Evolutionary conservation across 495 filamentous ascomycete species (phyloP).

Genomic region (Penicillium chermesinum): DNA sequence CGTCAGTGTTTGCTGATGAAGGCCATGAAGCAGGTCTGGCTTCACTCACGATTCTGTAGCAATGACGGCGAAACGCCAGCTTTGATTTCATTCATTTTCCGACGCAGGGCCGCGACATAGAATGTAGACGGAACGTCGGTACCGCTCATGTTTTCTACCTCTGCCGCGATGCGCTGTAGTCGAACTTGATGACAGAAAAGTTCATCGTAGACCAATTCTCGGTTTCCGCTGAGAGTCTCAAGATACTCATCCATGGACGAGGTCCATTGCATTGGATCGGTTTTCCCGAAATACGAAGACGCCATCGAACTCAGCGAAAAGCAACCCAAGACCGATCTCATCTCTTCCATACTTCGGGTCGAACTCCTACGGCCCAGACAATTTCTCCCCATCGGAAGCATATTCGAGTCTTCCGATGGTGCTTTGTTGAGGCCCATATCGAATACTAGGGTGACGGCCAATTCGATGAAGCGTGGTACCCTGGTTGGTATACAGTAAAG

Average conservation of each 20-base stretch:
- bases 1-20: too few species aligned
- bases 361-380: not conserved
- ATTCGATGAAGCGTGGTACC: conserved; percentile 38
- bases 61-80: not conserved
- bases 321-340: conserved; percentile 42
- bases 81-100: not conserved
- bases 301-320: conserved; percentile 31
- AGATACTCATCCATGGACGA: conserved; percentile 2
- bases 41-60: not conserved
- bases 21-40: too few species aligned
- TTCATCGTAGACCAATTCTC: not conserved
- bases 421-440: conserved; percentile 48
- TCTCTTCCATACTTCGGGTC: conserved; percentile 34
- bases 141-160: not conserved
- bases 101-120: not conserved
- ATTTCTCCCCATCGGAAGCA: conserved; percentile 6
- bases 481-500: conserved; percentile 5
- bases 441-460: conserved; percentile 44
- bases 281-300: not conserved
- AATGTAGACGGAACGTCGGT: not conserved
- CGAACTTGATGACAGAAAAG: not conserved
- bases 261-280: conserved; percentile 2
- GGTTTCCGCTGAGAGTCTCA: not conserved
- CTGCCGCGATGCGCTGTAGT: not conserved
- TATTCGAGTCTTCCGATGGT: conserved; percentile 17